Percentiles rank a stretch among this genome's conserved stretches.
Conservation (phyloP, 805 yeast genomes). For the Candida railenensis region DNA sequence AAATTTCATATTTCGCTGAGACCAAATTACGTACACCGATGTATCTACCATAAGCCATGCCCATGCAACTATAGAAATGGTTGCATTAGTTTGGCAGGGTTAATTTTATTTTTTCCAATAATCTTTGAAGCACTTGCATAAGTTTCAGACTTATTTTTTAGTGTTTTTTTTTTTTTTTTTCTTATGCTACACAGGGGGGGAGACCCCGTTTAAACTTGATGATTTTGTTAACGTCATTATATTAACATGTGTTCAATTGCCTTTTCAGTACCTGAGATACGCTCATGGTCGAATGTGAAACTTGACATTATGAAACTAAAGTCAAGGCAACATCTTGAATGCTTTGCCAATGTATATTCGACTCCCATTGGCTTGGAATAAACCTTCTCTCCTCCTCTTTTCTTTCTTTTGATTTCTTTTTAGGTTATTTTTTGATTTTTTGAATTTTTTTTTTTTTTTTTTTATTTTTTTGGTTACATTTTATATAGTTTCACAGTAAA, state of each 20-base stretch:
- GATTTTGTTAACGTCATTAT: not conserved
- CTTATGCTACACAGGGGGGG: not conserved
- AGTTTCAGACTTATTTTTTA: slow-evolving; percentile 1
- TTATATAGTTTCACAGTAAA: not conserved
- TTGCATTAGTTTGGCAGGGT: too few species aligned
- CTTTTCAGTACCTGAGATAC: not conserved
- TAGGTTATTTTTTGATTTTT: slow-evolving; percentile 2
- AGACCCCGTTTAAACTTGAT: slow-evolving; percentile 2
- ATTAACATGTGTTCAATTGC: not conserved
- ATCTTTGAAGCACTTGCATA: not conserved
- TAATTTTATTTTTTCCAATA: not conserved
- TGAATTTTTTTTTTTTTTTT: not conserved
- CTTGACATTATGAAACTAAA: not conserved
- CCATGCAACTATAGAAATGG: too few species aligned
- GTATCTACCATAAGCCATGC: too few species aligned
- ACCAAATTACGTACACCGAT: too few species aligned
- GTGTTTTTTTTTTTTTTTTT: not conserved
- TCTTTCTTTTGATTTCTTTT: not conserved
- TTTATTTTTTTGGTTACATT: not conserved
- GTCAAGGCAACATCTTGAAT: not conserved
- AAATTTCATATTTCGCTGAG: too few species aligned
- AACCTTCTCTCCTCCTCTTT: not conserved
- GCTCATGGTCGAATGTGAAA: not conserved
- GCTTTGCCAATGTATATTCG: not conserved
- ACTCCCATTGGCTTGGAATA: not conserved